Evolutionary conservation across 441 rosid genomes (phyloP), one percentile per base, ranked within the genome.

Genomic region (Pelargonium myrrhifolium): DNA sequence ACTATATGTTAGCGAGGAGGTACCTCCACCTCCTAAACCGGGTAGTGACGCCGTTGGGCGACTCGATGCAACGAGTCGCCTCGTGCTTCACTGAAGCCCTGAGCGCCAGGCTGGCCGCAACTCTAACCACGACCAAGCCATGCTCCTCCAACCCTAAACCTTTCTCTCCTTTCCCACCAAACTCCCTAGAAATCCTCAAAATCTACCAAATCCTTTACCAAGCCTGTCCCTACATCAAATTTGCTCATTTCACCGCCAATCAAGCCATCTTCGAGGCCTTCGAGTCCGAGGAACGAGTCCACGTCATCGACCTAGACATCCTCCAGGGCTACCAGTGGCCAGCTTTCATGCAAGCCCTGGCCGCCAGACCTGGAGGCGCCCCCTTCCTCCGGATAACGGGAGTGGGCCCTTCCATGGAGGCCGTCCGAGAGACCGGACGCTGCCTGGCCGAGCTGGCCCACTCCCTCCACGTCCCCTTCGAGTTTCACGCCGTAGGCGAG

Each of bases 311-410:
- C 66, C 81, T 87, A 4, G 84, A 87, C 71, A 87, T 85, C 69
- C 85, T 79, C 28, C 89, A 83, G 42, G 89, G 92, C 9, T 87
- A 87, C 76, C 89, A 87, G 47, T 85, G 87, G 92, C 87, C 87
- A 4, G 88, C 89, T 45, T 80, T 87, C 82, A 87, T 85, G 92
- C 89, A 83, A 74, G 92, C 89, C 65, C 73, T 87, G 3, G 89
- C 86, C 6, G 85, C 85, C 14, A 71, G 89, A 67, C 84, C 87
- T 0, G 81, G 78, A 0, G 87, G 89, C 1, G 79, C 92, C 71
- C 89, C 84, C 0, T 87, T 85, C 69, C 83, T 87, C 21, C 71
- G 87, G 53, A 82, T 87, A 61, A 86, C 89, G 0, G 89, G 92
- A 24, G 83, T 86, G 0, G 85, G 86, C 21, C 22, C 85, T 3